Conservation (phyloP, 208 protist species). For the Trypanosoma grayi region DNA sequence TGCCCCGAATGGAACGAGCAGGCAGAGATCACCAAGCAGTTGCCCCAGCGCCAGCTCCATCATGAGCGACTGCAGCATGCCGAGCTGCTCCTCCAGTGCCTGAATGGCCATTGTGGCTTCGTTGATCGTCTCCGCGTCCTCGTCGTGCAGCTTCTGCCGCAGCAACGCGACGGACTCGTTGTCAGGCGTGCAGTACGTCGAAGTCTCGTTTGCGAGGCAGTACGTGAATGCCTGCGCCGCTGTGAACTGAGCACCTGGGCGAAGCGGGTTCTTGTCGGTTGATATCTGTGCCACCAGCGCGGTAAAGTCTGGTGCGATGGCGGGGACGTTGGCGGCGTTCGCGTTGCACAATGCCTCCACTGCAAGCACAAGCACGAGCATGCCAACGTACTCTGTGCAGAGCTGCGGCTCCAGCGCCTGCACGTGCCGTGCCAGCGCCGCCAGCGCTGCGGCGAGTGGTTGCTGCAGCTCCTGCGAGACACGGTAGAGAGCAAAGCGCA, state of each 20-base stretch:
- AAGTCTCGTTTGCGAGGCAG: slow-evolving; percentile 68
- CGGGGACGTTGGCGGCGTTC: slow-evolving; percentile 55
- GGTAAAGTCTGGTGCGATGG: slow-evolving; percentile 37
- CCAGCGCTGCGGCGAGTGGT: slow-evolving; percentile 27
- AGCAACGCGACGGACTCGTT: slow-evolving; percentile 66
- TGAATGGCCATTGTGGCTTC: slow-evolving; percentile 49
- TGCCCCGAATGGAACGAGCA: slow-evolving; percentile 14
- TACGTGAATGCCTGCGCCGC: slow-evolving; percentile 66
- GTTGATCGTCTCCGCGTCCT: slow-evolving; percentile 44
- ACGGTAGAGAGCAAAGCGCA: slow-evolving; percentile 70
- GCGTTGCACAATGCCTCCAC: slow-evolving; percentile 75
- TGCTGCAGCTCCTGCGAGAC: slow-evolving; percentile 16
- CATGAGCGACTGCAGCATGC: slow-evolving; percentile 63
- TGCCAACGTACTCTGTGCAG: slow-evolving; percentile 58
- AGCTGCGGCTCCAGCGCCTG: slow-evolving; percentile 46
- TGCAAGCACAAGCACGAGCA: slow-evolving; percentile 66
- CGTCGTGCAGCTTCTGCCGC: slow-evolving; percentile 42
- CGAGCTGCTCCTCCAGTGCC: slow-evolving; percentile 67
- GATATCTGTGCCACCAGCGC: slow-evolving; percentile 52
- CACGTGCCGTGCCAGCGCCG: slow-evolving; percentile 41
- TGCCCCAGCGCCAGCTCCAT: slow-evolving; percentile 73
- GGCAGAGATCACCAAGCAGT: slow-evolving; percentile 57
- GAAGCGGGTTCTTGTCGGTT: slow-evolving; percentile 43
- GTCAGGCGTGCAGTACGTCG: slow-evolving; percentile 45
- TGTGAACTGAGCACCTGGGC: slow-evolving; percentile 35